Evolutionary conservation across 2,329 filamentous ascomycete genomes (phyloP).

Genomic region (Pseudocercospora musae): DNA sequence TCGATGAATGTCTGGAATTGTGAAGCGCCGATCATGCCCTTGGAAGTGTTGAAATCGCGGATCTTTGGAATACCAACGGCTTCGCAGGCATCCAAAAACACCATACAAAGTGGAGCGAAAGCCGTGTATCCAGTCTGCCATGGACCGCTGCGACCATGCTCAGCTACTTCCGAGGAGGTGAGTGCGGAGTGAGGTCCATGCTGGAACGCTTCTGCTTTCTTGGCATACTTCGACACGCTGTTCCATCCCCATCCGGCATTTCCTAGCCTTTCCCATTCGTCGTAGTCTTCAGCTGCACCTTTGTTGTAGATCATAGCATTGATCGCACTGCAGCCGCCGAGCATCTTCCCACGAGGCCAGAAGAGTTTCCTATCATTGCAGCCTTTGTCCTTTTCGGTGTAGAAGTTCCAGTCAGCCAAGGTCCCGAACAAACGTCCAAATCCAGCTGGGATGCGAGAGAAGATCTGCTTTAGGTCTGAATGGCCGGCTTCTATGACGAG

Average conservation of each 20-base stretch:
- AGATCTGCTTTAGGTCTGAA: slow-evolving; percentile 21
- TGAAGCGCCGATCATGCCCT: slow-evolving; percentile 20
- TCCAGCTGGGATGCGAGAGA: slow-evolving; percentile 18
- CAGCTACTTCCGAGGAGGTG: slow-evolving; percentile 5
- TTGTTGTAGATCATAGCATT: slow-evolving; percentile 21
- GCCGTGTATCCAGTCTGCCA: slow-evolving; percentile 21
- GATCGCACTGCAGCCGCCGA: slow-evolving; percentile 17
- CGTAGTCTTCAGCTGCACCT: slow-evolving; percentile 13
- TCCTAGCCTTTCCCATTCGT: slow-evolving; percentile 18
- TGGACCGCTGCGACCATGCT: slow-evolving; percentile 15
- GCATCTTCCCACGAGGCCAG: slow-evolving; percentile 14
- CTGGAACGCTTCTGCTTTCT: slow-evolving; percentile 13
- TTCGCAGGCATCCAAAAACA: slow-evolving; percentile 21
- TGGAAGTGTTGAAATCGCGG: slow-evolving; percentile 18
- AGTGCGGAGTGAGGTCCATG: slow-evolving; percentile 2
- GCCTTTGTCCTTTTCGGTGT: slow-evolving; percentile 12
- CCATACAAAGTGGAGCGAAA: slow-evolving; percentile 7
- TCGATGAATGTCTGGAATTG: slow-evolving; percentile 24
- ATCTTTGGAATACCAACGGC: slow-evolving; percentile 21
- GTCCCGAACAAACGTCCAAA: slow-evolving; percentile 16
- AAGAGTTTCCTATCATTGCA: slow-evolving; percentile 10
- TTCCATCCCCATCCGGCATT: slow-evolving; percentile 13
- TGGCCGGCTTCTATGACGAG: slow-evolving; percentile 32
- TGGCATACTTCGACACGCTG: slow-evolving; percentile 8
- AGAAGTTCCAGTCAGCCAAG: slow-evolving; percentile 15